Evolutionary conservation across 768 basidiomycete genomes (phyloP), one percentile per base, ranked within the genome.

Genomic region (Cystofilobasidium ferigula): DNA sequence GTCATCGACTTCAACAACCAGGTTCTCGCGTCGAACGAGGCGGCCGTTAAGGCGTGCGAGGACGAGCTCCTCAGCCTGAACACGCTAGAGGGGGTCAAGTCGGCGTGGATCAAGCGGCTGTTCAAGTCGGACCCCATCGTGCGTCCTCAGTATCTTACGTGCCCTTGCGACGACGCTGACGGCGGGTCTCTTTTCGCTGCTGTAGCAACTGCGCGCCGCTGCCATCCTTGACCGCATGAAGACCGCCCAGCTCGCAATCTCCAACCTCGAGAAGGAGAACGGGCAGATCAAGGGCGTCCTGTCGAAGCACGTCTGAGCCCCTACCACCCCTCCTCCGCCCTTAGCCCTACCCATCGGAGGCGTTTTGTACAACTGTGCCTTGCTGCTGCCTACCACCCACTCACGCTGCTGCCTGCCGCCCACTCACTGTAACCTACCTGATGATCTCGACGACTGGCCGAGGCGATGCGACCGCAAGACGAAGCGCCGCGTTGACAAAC

Each of bases 151-250:
- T n/a, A n/a, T 42, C 40, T 20, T 42, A 10, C 40, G 10, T 42
- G 40, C 51, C 4, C 42, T 24, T 10, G 40, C 13, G 35, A 56
- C 26, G 53, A 30, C 24, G 7, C 24, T 24, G 53, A 32, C 53
- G 16, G 28, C 28, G 58, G 57, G 38, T 10, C 20, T 58, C 42
- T 14, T 73, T 69, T 20, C 69, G 1, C 70, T 70, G 7, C 69
- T 57, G 24, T 53, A 65, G 40, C 68, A 63, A 24, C 79, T 81
- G 66, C 81, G 94, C 65, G 83, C 82, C 26, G 80, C 78, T 42
- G 87, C 85, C 74, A 75, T 95, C 60, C 74, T 86, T 70, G 81
- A 82, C 64, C 93, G 88, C 78, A 86, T 98, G 83, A 78, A 79
- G 16, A 80, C 79, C 35, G 84, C 85, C 3, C 82, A 85, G 73